Base-by-base conservation (phyloP, 345 rosid genomes). In the Melaleuca alternifolia region DNA sequence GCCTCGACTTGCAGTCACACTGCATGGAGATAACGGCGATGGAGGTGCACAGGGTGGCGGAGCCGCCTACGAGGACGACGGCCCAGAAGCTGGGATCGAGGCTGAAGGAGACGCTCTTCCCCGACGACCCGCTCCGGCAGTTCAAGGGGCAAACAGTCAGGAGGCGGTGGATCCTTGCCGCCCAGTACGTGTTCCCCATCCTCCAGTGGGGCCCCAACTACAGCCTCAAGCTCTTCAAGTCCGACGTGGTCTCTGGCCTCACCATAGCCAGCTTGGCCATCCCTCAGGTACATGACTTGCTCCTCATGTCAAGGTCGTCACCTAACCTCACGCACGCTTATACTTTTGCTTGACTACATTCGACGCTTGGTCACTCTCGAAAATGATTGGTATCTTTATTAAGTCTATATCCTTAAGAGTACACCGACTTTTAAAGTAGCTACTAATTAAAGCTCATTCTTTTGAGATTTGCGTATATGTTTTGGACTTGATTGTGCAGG, bases 241-340 rank as follows among this genome's bases (percentile, higher is more conserved):
- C 99, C 12, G 99, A 97, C 89, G 79, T 95, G 85, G 90, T 97
- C 85, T 87, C 99, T 9, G 99, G 99, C 61, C 98, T 96, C 87
- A 96, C 99, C 88, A 97, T 97, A 91, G 99, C 99, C 51, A 97
- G 99, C 92, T 90, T 97, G 85, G 99, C 99, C 90, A 97, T 97
- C 91, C 99, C 99, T 61, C 99, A 96, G 98, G 98, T 61, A 86
- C 41, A 12, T 28, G 20, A 37, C 37, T 86, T 41, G 65, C 44
- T 44, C 54, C 44, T 59, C 52, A 28, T 85, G 85, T 15, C 81
- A 71, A 71, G 81, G 48, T 18, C 81, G 26, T 18, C 48, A 71
- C 81, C 79, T 71, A 71, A 71, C 79, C 48, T 71, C 26, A 10
- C 12, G 48, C 48, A 10, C 79, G 20, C 79, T 9, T 71, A 37